Evolutionary conservation across 2,329 filamentous ascomycete genomes (phyloP).

Genomic region (Monilinia fructicola): DNA sequence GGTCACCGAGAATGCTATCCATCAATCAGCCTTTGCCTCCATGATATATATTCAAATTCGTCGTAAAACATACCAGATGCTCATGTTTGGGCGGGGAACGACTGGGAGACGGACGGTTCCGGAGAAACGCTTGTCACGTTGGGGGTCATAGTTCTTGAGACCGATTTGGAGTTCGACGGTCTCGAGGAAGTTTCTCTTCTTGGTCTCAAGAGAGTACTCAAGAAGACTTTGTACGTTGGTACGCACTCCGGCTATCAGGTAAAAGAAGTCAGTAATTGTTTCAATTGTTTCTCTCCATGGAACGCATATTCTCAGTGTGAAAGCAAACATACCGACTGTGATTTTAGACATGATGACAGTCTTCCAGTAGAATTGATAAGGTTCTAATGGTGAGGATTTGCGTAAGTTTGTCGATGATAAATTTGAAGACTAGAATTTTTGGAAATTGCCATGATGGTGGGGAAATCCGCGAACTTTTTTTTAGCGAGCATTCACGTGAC

Average conservation of each 20-base stretch:
- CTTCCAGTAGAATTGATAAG: constrained; percentile 71
- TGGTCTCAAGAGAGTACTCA: constrained; percentile 90
- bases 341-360: constrained; percentile 88
- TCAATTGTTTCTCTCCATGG: neutral
- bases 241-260: constrained; percentile 84
- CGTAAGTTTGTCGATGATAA: constrained; percentile 31
- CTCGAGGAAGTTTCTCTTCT: constrained; percentile 98
- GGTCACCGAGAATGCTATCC: constrained; percentile 74
- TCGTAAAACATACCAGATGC: constrained; percentile 63
- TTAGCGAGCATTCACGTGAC: constrained; percentile 18
- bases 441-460: constrained; percentile 21
- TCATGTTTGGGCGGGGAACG: constrained; percentile 88
- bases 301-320: constrained; percentile 12
- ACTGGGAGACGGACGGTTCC: constrained; percentile 95
- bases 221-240: constrained; percentile 90
- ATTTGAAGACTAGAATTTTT: constrained; percentile 7
- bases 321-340: constrained; percentile 61
- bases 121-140: constrained; percentile 99
- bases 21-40: constrained; percentile 36
- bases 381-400: constrained; percentile 73
- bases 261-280: constrained; percentile 24
- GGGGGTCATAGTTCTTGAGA: constrained; percentile 97
- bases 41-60: constrained; percentile 16
- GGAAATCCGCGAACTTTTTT: constrained; percentile 4
- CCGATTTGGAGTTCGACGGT: constrained; percentile 90